phyloP scores from a whole-genome alignment of 352 stramenopile genomes.

The Aphanomyces astaci region DNA sequence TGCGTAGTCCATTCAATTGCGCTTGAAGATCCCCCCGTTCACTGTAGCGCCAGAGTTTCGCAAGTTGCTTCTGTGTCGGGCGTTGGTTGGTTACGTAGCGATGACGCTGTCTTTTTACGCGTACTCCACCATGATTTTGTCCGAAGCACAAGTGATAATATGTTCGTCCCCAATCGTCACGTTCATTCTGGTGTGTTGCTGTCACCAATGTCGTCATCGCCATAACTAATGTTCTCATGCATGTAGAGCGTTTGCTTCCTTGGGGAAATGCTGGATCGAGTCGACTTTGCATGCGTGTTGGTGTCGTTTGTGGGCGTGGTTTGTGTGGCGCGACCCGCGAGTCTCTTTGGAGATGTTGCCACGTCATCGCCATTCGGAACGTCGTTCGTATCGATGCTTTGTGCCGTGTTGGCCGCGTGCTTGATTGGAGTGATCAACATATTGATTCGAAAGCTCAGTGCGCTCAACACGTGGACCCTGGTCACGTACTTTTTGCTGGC shows the following conservation, averaged over 20 bases:
- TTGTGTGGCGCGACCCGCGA: conserved; percentile 44
- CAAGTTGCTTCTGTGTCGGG: conserved; percentile 49
- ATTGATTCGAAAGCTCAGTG: conserved; percentile 44
- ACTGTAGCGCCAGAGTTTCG: neutral
- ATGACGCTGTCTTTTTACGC: conserved; percentile 65
- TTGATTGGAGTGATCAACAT: conserved; percentile 49
- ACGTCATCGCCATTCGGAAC: conserved; percentile 10
- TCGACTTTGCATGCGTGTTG: conserved; percentile 38
- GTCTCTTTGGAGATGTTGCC: conserved; percentile 31
- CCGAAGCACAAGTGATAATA: conserved; percentile 56
- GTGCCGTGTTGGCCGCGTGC: conserved; percentile 35
- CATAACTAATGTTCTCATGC: neutral
- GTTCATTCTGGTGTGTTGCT: conserved; percentile 51
- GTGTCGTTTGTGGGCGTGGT: conserved; percentile 47
- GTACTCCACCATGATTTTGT: conserved; percentile 63
- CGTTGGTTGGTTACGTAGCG: conserved; percentile 41
- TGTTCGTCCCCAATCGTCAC: conserved; percentile 62
- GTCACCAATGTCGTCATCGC: neutral
- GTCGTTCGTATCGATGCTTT: conserved; percentile 31
- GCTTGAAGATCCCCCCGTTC: conserved; percentile 6
- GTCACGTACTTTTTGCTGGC: conserved; percentile 46
- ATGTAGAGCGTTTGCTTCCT: conserved; percentile 39
- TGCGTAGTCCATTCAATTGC: conserved; percentile 8
- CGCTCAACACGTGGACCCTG: conserved; percentile 36
- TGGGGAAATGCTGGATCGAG: conserved; percentile 37